Evolutionary conservation across 306 rosid species (phyloP).

Genomic region (Acacia confusa): DNA sequence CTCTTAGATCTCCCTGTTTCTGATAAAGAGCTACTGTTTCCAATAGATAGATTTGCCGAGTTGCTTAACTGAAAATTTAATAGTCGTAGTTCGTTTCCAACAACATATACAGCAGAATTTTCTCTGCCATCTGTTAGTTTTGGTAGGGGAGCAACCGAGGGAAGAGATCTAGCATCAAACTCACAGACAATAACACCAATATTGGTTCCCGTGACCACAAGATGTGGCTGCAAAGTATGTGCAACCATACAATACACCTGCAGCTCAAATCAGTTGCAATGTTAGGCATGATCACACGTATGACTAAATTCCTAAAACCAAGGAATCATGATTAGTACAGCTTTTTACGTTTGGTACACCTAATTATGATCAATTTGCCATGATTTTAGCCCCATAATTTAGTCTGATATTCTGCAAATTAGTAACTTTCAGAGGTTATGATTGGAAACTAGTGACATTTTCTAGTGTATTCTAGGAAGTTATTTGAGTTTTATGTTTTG

Average conservation of each 20-base stretch:
- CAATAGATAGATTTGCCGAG: conserved; percentile 88
- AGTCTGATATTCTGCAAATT: neutral
- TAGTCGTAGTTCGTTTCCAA: conserved; percentile 87
- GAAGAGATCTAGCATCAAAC: conserved; percentile 96
- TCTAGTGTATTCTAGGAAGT: too few species aligned
- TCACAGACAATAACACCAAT: conserved; percentile 91
- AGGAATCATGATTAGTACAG: neutral
- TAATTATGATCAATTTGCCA: neutral
- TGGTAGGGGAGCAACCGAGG: conserved; percentile 87
- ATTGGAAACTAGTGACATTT: too few species aligned
- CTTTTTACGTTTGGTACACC: neutral
- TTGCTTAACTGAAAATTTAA: conserved; percentile 86
- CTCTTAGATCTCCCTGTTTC: conserved; percentile 88
- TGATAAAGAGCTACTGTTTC: conserved; percentile 79
- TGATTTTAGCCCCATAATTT: neutral
- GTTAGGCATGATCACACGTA: neutral
- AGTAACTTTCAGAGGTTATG: neutral
- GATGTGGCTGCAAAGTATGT: conserved; percentile 92
- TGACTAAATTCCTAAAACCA: neutral
- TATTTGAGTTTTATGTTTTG: too few species aligned
- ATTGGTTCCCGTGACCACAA: conserved; percentile 97
- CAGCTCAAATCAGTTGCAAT: neutral
- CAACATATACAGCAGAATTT: conserved; percentile 87
- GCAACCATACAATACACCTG: conserved; percentile 98
- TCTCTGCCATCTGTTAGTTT: conserved; percentile 83